These are phyloP conservation scores for Aureobasidium pullulans DNA, from an alignment of 2,329 filamentous ascomycete species.

Conservation along the genomic window DNA sequence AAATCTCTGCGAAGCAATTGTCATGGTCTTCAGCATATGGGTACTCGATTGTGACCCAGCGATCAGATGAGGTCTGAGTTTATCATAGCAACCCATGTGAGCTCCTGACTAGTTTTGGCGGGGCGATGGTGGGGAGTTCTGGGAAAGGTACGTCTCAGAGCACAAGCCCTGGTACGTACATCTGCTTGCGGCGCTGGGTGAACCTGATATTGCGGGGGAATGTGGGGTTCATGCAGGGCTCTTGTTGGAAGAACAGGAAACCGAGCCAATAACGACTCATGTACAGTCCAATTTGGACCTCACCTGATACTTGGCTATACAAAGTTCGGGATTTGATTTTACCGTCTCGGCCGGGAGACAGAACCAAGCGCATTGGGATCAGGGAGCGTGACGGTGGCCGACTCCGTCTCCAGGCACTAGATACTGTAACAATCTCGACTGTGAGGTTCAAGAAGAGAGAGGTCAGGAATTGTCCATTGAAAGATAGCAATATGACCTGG, in stretches of 20 bases:
- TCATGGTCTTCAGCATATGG: no score
- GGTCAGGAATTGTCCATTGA: no score
- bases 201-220: background rate
- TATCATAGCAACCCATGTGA: background rate
- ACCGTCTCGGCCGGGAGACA: background rate
- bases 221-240: constrained; percentile 10
- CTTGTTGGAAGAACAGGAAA: background rate
- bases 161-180: background rate
- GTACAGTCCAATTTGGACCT: background rate
- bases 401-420: no score
- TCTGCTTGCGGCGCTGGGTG: background rate
- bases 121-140: constrained; percentile 1
- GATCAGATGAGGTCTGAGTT: background rate
- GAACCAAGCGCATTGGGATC: no score
- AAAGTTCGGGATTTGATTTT: background rate
- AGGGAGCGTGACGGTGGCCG: no score
- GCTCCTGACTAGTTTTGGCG: constrained; percentile 2
- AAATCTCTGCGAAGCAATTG: background rate
- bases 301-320: constrained; percentile 9
- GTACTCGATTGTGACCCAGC: background rate
- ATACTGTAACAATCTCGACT: no score
- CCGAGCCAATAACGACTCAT: background rate
- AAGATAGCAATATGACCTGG: no score
- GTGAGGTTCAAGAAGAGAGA: no score
- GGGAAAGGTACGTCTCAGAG: background rate